Conservation (phyloP, 164 flowering plant species). For the Echeveria elegans region DNA sequence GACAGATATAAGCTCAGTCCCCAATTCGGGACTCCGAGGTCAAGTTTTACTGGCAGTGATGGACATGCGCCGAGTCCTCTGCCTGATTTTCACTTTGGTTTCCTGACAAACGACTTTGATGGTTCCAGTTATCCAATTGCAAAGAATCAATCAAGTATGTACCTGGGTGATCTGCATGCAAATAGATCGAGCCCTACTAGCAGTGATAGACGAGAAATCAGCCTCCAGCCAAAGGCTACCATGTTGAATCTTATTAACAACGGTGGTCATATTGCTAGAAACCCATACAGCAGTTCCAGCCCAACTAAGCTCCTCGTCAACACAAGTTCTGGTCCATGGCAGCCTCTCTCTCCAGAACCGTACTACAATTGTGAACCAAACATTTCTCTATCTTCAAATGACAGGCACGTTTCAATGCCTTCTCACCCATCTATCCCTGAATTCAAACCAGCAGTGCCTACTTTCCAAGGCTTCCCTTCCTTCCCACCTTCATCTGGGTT, state of each 20-base stretch:
- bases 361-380: neutral
- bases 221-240: too few relatives aligned
- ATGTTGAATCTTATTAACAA: too few relatives aligned
- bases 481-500: neutral
- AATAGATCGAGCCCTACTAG: neutral
- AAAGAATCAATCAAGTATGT: neutral
- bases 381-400: neutral
- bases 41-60: neutral
- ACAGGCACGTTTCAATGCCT: neutral
- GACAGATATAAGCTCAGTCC: neutral
- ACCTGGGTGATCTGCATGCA: neutral
- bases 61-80: neutral
- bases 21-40: neutral
- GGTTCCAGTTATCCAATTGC: neutral
- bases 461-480: neutral
- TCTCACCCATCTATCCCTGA: neutral
- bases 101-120: neutral
- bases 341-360: neutral
- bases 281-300: constrained; percentile 1
- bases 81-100: neutral
- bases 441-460: neutral
- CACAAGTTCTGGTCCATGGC: neutral
- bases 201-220: neutral
- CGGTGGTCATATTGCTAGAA: too few relatives aligned
- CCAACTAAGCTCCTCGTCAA: neutral